Evolutionary conservation across 2,329 filamentous ascomycete genomes (phyloP), one percentile per base, ranked within the genome.

Genomic region (Pyricularia grisea): DNA sequence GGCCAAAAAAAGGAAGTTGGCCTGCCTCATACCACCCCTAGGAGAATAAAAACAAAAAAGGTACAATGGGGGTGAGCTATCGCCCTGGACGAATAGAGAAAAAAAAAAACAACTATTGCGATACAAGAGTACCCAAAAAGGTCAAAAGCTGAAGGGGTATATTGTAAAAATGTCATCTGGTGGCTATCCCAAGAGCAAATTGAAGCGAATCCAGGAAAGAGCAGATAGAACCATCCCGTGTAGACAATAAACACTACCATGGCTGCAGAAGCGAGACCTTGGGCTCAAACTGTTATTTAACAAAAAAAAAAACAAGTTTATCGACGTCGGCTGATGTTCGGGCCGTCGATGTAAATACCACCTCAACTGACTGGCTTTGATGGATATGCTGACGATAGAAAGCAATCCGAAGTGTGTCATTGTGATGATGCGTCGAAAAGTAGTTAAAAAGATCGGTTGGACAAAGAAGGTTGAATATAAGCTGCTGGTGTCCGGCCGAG

Each of bases 181-280:
- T 27, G 60, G 60, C 60, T 27, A 63, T 63, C 25, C 60, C 60
- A 63, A 63, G 60, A 63, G 60, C 60, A 28, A 17, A 17, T 28
- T 63, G 60, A 63, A 63, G 60, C 60, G 60, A 63, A 63, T 28
- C 25, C 60, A 63, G 27, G 60, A 61, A 14, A 30, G 27, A 63
- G 20, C n/a, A 28, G 12, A 60, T 2, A 61, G 14, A 4, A 63
- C 27, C 55, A 30, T 10, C 30, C 20, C 50, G 60, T 68, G 42
- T 25, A 68, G 65, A 65, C 68, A 69, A 69, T 69, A 69, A 69
- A 69, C 66, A 69, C 66, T 68, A 69, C 55, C 68, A 42, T 66
- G 20, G 66, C 36, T 65, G 60, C 60, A 63, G 60, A 63, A 3
- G n/a, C 12, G 60, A 63, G 60, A 17, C 60, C 25, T 63, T 27